Base-by-base conservation (phyloP, 1,284 basidiomycete genomes). In the Pseudozyma tsukubaensis region DNA sequence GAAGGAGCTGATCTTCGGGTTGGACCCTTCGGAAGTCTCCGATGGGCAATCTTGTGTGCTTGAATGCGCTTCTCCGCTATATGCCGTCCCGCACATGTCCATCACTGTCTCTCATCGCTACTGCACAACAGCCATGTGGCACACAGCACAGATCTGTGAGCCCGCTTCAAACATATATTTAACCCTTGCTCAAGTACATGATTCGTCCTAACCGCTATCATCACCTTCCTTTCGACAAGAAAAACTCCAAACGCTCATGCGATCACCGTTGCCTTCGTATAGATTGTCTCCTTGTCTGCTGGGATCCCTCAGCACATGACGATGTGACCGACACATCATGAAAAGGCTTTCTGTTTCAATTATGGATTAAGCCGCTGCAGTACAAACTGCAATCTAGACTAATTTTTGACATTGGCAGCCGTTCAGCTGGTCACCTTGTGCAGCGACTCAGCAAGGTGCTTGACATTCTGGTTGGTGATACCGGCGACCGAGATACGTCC, bases 401-500 rank as follows among this genome's bases (percentile, higher is more conserved):
- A 37, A 34, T 40, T 48, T 37, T n/a, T 47, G 21, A 16, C 11
- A 12, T 12, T 32, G 19, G 36, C 18, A 24, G 16, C 24, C 39
- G 12, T 14, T 40, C 50, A 59, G 59, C 59, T 56, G 50, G 80
- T 83, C 32, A 83, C 82, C 71, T 78, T 74, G 78, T 82, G 76
- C 47, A 83, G 74, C 48, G 82, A 83, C 67, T 78, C 73, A 47
- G 82, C 75, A 24, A 84, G 77, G 70, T 84, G 82, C 66, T 72
- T 51, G 50, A 84, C 78, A 65, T 84, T 84, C 68, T 82, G 72
- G 66, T 66, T 60, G 43, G 83, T 84, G 64, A 84, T 83, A 59
- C 84, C 84, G 11, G 84, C 84, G 18, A 85, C 83, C 36, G 79
- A 81, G 59, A 85, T 85, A 57, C 84, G 80, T 37, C 84, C 84